Evolutionary conservation across 768 basidiomycete genomes (phyloP).

Genomic region (Leccinum subtestaceum): DNA sequence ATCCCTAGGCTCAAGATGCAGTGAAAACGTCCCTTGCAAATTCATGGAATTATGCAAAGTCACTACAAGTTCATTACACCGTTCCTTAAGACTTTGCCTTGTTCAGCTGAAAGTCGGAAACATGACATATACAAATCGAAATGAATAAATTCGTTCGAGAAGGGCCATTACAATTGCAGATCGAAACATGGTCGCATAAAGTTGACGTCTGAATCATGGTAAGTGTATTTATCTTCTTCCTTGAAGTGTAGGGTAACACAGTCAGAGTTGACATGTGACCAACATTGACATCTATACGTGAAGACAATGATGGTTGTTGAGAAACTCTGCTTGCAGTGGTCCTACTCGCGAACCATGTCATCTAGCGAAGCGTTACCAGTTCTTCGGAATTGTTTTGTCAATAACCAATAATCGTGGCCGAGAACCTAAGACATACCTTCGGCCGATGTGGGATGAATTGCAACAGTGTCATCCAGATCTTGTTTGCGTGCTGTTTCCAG

Average conservation of each 20-base stretch:
- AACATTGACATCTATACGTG: neutral
- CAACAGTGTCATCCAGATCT: slow-evolving; percentile 85
- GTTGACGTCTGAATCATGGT: neutral
- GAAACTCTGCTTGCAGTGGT: neutral
- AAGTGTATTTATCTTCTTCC: neutral
- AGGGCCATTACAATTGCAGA: neutral
- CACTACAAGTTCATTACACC: too few relatives aligned
- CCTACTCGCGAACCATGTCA: neutral
- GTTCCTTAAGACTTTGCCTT: too few relatives aligned
- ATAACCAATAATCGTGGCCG: slow-evolving; percentile 1
- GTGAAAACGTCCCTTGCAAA: too few relatives aligned
- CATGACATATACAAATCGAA: too few relatives aligned
- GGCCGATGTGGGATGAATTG: slow-evolving; percentile 86
- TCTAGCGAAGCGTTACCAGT: slow-evolving; percentile 53
- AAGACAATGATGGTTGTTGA: neutral
- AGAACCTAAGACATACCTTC: slow-evolving; percentile 54
- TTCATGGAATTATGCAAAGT: too few relatives aligned
- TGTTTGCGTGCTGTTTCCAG: slow-evolving; percentile 58
- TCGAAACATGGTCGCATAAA: neutral
- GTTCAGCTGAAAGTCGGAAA: too few relatives aligned
- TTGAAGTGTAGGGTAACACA: neutral
- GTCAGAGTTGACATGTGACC: neutral
- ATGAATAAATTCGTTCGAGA: neutral
- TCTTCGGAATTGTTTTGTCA: slow-evolving; percentile 36
- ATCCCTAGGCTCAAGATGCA: too few relatives aligned